Conservation (phyloP, 2,329 filamentous ascomycete species). For the Pseudogymnoascus destructans region DNA sequence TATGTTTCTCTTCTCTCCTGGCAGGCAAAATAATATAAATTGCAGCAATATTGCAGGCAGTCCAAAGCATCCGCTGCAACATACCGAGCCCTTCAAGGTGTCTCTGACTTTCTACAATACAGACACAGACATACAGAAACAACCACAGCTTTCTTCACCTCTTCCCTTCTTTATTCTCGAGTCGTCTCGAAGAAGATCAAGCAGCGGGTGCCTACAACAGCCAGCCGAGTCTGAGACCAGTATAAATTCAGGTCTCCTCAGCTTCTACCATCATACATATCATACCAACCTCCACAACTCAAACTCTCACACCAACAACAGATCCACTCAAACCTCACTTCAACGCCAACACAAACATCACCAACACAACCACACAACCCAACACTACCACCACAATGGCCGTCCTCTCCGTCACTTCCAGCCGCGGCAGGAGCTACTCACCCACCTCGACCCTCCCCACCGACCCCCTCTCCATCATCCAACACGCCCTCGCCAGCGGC, state of each 20-base stretch:
- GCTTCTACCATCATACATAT: not conserved
- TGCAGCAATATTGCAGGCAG: not conserved
- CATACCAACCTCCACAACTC: not conserved
- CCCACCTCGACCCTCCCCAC: not conserved
- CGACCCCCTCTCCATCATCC: not conserved
- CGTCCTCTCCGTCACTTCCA: not conserved
- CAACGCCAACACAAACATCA: not conserved
- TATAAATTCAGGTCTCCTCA: not conserved
- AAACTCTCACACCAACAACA: not conserved
- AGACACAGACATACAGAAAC: not conserved
- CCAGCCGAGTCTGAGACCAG: not conserved
- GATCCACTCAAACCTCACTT: not conserved
- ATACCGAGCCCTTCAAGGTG: too few relatives aligned
- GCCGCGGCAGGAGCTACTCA: not conserved
- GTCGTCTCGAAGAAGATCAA: not conserved
- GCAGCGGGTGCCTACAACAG: not conserved
- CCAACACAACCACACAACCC: not conserved
- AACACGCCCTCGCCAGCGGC: not conserved
- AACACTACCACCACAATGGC: not conserved
- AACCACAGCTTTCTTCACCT: not conserved
- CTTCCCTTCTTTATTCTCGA: not conserved
- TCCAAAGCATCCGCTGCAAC: too few relatives aligned
- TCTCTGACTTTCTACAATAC: not conserved
- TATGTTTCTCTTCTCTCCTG: too few relatives aligned
- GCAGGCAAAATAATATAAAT: not conserved